Evolutionary conservation across 2,329 filamentous ascomycete genomes (phyloP).

Genomic region (Aspergillus quadricinctus): DNA sequence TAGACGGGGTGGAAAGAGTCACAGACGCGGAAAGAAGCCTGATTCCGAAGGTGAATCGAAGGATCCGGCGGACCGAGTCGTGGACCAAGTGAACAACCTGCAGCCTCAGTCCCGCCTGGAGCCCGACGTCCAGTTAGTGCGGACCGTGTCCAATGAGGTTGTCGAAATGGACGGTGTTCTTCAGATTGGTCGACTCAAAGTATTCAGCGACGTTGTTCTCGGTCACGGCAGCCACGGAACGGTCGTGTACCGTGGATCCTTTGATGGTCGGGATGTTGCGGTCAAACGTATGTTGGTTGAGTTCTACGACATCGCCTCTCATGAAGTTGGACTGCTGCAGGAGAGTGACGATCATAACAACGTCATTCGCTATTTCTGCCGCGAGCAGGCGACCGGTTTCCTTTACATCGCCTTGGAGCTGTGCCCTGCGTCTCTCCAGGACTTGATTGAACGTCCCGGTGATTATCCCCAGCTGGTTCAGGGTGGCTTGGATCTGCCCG

Average conservation of each 20-base stretch:
- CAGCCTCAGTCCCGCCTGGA: constrained; percentile 49
- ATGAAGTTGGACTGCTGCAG: constrained; percentile 83
- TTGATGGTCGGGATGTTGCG: constrained; percentile 87
- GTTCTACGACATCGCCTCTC: constrained; percentile 91
- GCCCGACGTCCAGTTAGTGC: constrained; percentile 56
- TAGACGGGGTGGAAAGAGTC: constrained; percentile 66
- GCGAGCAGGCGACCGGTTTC: constrained; percentile 83
- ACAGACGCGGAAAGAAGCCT: constrained; percentile 51
- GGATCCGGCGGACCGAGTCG: constrained; percentile 57
- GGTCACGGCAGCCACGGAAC: constrained; percentile 92
- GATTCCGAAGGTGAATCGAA: constrained; percentile 50
- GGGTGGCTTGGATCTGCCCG: constrained; percentile 66
- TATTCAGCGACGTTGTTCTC: constrained; percentile 57
- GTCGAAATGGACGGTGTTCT: constrained; percentile 58
- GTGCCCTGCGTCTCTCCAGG: constrained; percentile 88
- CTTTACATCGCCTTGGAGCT: constrained; percentile 94
- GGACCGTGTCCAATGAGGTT: constrained; percentile 51
- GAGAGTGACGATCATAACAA: constrained; percentile 96
- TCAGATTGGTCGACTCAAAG: constrained; percentile 58
- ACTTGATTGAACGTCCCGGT: constrained; percentile 75
- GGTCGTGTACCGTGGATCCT: constrained; percentile 88
- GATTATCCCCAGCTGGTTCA: constrained; percentile 63
- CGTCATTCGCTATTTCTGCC: constrained; percentile 93
- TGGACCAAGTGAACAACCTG: constrained; percentile 50
- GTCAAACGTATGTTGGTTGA: constrained; percentile 96